Percentiles rank a stretch among this genome's conserved stretches.
Conservation (phyloP, 768 basidiomycete species). For the Boletus bicolor region DNA sequence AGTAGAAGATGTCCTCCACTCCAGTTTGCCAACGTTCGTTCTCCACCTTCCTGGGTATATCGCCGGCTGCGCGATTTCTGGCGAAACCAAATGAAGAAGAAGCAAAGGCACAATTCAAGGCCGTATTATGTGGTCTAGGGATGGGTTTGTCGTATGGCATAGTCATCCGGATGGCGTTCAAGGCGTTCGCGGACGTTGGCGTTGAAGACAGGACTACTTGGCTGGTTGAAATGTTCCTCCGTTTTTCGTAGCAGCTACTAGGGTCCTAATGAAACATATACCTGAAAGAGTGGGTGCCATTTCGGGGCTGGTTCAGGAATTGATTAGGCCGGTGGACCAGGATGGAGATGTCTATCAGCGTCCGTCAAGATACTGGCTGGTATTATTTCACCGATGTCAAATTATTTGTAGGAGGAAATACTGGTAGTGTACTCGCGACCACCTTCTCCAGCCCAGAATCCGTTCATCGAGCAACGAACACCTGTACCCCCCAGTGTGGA, state of each 20-base stretch:
- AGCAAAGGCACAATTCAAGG: slow-evolving; percentile 67
- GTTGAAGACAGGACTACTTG: neutral
- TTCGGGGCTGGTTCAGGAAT: too few species aligned
- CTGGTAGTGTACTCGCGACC: slow-evolving; percentile 40
- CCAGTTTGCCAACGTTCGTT: slow-evolving; percentile 42
- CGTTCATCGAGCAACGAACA: slow-evolving; percentile 21
- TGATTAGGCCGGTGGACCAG: too few species aligned
- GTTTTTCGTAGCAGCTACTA: too few species aligned
- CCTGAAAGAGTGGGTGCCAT: too few species aligned
- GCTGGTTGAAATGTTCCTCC: neutral
- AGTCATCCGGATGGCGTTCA: neutral
- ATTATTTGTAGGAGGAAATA: slow-evolving; percentile 12
- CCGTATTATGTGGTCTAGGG: slow-evolving; percentile 48
- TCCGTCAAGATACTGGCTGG: slow-evolving; percentile 38
- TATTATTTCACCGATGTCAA: slow-evolving; percentile 28
- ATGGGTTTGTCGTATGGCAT: slow-evolving; percentile 14
- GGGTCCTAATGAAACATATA: too few species aligned
- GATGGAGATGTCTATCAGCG: slow-evolving; percentile 24
- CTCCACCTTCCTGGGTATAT: slow-evolving; percentile 59
- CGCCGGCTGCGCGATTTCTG: slow-evolving; percentile 42
- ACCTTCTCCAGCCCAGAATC: slow-evolving; percentile 36
- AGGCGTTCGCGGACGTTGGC: neutral
- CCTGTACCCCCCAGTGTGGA: too few species aligned
- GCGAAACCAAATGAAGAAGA: slow-evolving; percentile 56
- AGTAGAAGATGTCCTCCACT: slow-evolving; percentile 33